Percentiles rank a stretch among this genome's conserved stretches.
Evolutionary conservation across 2,329 filamentous ascomycete species (phyloP).

Genomic region (Trichoderma atrobrunneum): DNA sequence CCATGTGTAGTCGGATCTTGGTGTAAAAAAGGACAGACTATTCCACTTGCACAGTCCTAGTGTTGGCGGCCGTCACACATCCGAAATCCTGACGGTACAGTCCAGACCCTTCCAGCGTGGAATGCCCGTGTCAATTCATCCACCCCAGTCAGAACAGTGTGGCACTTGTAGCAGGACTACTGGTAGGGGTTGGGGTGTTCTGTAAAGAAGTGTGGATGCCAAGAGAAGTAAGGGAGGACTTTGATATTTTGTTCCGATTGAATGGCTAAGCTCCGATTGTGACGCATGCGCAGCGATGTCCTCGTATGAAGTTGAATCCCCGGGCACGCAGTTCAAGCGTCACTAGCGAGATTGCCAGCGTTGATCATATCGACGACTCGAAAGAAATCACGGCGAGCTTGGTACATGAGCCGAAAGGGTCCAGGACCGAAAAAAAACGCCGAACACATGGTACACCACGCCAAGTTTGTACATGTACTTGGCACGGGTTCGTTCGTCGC

Average conservation of each 20-base stretch:
- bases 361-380: not conserved
- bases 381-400: not conserved
- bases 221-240: not conserved
- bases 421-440: not conserved
- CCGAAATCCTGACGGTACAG: not conserved
- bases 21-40: not conserved
- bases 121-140: not conserved
- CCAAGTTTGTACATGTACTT: constrained; percentile 2
- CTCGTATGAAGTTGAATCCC: not conserved
- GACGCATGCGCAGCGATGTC: not conserved
- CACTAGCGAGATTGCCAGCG: not conserved
- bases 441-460: not conserved
- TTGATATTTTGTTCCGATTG: constrained; percentile 16
- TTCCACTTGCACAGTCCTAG: not conserved
- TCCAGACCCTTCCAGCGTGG: constrained; percentile 17
- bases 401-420: not conserved
- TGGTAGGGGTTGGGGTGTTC: not conserved
- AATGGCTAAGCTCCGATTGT: constrained; percentile 4
- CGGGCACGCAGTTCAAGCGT: not conserved
- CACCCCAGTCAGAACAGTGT: constrained; percentile 7
- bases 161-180: not conserved
- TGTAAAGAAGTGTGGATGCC: not conserved
- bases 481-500: constrained; percentile 8
- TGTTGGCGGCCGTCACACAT: constrained; percentile 6
- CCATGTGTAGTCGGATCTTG: not conserved